Conservation (phyloP, 148 eudicot species). For the Rhododendron molle region DNA sequence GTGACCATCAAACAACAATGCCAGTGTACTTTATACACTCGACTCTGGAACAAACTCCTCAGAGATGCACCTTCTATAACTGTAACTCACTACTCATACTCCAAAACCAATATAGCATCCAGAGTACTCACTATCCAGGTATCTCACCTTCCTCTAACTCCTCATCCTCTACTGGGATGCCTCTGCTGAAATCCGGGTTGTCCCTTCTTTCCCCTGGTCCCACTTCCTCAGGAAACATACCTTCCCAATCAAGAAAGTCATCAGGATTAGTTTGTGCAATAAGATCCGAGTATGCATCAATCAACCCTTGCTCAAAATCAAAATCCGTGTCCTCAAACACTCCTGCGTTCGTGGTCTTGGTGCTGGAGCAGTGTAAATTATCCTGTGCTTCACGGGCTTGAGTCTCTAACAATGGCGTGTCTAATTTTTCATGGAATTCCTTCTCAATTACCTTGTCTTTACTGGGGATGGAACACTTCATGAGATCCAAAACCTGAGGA, state of each 20-base stretch:
- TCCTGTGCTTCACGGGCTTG: conserved; percentile 7
- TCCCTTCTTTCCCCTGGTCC: conserved; percentile 11
- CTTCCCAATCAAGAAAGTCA: conserved; percentile 55
- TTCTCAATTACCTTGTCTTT: conserved; percentile 12
- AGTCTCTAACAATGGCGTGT: conserved; percentile 3
- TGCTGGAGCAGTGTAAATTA: background rate
- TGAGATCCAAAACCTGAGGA: conserved; percentile 53
- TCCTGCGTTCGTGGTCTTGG: conserved; percentile 18
- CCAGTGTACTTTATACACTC: background rate
- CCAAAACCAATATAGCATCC: background rate
- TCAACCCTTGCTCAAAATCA: conserved; percentile 57
- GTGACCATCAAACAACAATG: background rate
- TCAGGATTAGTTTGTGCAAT: conserved; percentile 55
- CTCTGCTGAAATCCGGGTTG: conserved; percentile 2
- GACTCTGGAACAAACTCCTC: background rate
- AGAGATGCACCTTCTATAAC: background rate
- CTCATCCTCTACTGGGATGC: conserved; percentile 27
- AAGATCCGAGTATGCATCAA: conserved; percentile 54
- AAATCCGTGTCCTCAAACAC: conserved; percentile 32
- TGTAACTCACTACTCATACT: background rate
- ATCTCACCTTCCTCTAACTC: conserved; percentile 97
- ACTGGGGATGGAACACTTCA: conserved; percentile 12
- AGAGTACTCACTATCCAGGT: conserved; percentile 16
- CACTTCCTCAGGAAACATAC: conserved; percentile 14
- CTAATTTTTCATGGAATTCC: conserved; percentile 14